A percentile compares a stretch with the other conserved stretches of the same genome.
Conservation (phyloP, 179 eudicot species). For the Beta macrorhiza region DNA sequence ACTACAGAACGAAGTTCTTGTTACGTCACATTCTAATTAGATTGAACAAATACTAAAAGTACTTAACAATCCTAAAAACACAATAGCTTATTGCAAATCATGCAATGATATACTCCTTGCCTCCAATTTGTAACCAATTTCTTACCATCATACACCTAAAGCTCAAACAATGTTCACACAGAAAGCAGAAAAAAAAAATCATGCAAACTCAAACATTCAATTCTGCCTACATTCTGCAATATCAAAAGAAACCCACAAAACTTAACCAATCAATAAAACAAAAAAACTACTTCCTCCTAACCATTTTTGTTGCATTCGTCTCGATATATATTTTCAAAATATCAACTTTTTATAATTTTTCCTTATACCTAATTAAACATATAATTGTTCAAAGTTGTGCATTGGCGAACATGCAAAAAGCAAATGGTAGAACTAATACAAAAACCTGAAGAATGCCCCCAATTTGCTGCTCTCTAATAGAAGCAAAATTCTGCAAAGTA, state of each 20-base stretch:
- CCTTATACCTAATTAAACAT: no score
- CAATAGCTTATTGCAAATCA: neutral
- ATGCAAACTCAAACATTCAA: neutral
- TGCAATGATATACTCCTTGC: neutral
- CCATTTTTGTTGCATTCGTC: no score
- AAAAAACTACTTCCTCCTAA: neutral
- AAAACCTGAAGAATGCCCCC: constrained; percentile 92
- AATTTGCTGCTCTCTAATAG: constrained; percentile 89
- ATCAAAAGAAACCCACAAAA: no score
- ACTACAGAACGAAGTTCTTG: neutral
- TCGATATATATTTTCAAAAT: no score
- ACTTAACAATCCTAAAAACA: neutral
- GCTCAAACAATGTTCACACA: no score
- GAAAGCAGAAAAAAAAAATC: neutral
- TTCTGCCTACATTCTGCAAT: no score
- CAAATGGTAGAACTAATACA: neutral
- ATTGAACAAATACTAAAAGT: neutral
- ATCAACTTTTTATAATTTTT: no score
- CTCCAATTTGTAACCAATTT: no score
- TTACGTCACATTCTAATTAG: neutral
- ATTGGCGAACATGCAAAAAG: no score
- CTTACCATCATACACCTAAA: no score
- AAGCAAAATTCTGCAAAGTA: constrained; percentile 88
- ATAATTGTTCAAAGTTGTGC: no score
- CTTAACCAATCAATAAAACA: neutral